Base-by-base conservation (phyloP, 352 stramenopile species). In the Phytophthora hibernalis region DNA sequence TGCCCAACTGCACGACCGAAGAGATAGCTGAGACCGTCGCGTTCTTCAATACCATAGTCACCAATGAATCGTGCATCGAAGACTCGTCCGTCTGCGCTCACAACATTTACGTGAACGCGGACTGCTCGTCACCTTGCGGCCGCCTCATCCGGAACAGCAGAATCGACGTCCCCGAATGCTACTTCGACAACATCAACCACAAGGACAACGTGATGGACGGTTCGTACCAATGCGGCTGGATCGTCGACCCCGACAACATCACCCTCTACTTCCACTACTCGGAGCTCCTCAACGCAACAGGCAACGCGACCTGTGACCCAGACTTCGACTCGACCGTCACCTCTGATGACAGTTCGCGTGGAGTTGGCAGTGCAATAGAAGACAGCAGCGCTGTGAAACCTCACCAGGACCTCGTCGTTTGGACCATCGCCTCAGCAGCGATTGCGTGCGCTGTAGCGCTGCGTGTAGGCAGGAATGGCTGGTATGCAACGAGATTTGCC, bases 191-290 rank as follows among this genome's bases (percentile, higher is more conserved):
- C 10, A 49, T 59, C 1, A 54, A 69, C 37, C 37, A 54, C 38
- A 20, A 55, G 18, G 21, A 58, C 18, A 11, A 6, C 5, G 37
- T 62, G 9, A 13, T 20, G 0, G 13, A 33, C 24, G 58, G 37
- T 15, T 53, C n/a, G 2, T 51, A 54, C 18, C 54, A 59, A 31
- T 70, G 61, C 45, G 45, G 64, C 7, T 68, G 53, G 52, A 58
- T 57, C 26, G 52, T 68, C 13, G 28, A 57, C 21, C 52, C 61
- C 4, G 53, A 49, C 21, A 64, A 69, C 38, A 64, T 69, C 48
- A 51, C 28, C 44, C 24, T 42, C 28, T 37, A 15, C 45, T 65
- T 70, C 45, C 62, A 70, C 45, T 50, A 54, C 24, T 43, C 20
- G 15, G 48, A 59, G 28, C 21, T 28, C 4, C 26, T 70, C 38